phyloP scores from a whole-genome alignment of 495 filamentous ascomycete species.

The Neurospora africana region DNA sequence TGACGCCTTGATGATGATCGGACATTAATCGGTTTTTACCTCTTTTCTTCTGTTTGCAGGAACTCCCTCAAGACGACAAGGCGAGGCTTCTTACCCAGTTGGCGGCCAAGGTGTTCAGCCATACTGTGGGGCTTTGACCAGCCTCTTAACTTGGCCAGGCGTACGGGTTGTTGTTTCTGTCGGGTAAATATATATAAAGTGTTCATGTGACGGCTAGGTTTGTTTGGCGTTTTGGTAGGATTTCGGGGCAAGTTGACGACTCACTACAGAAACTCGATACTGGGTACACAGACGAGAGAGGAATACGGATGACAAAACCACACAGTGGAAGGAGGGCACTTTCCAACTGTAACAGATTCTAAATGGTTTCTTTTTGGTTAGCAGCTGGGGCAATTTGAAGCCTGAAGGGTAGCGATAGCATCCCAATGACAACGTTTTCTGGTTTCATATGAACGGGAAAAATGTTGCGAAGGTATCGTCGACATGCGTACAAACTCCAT shows the following conservation, averaged over 20 bases:
- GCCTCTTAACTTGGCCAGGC: neutral
- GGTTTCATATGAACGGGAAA: neutral
- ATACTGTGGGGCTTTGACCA: conserved; percentile 35
- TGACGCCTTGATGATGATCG: neutral
- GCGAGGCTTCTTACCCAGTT: conserved; percentile 66
- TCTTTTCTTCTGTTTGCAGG: conserved; percentile 20
- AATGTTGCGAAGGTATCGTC: neutral
- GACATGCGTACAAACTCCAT: neutral
- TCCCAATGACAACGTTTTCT: neutral
- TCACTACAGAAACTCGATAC: neutral
- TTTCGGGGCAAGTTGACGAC: neutral
- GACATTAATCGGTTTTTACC: neutral
- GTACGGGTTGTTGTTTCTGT: neutral
- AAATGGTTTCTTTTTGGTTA: neutral
- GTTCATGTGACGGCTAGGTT: neutral
- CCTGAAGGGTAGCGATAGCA: neutral
- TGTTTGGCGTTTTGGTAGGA: neutral
- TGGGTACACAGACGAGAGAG: neutral
- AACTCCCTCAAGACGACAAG: conserved; percentile 71
- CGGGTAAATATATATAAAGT: neutral
- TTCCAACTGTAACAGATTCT: neutral
- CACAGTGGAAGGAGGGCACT: neutral
- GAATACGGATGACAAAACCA: neutral
- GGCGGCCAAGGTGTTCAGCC: conserved; percentile 61
- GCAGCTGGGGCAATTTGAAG: neutral